Evolutionary conservation across 1,284 basidiomycete genomes (phyloP), one percentile per base, ranked within the genome.

Genomic region (Ustilago xerochloae): DNA sequence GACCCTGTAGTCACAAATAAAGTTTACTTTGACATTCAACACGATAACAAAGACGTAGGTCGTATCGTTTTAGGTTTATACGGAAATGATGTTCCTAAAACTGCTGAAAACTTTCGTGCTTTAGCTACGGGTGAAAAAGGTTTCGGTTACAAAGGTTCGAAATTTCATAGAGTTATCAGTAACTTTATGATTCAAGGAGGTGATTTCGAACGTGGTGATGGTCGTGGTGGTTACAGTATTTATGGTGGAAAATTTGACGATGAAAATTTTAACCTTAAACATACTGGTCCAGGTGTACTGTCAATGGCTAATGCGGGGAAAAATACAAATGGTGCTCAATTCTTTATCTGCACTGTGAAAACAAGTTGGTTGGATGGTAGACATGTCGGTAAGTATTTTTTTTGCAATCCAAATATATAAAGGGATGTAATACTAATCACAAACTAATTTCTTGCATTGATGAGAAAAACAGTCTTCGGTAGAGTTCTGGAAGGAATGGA

Each of bases 141-240:
- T 85, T 89, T 87, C 71, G 90, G 90, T 16, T 91, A 91, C 87
- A 88, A 90, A 86, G 90, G 90, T 58, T 89, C 88, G 55, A 87
- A 86, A 66, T 91, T 91, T 88, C 90, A 75, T 76, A 75, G 80
- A 15, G 80, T 84, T 77, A 91, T 91, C 86, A 88, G 89, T 85
- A 86, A 89, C 85, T 90, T 90, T 85, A 90, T 90, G 58, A 81
- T 79, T 41, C 77, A 79, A 36, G 79, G 77, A 35, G 84, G 84
- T 56, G 84, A 85, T 65, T 85, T 83, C 61, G 82, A 81, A 48
- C 55, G 59, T 9, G 80, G 80, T 36, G 79, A 84, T 48, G 84
- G 84, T 39, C 68, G 80, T 1, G 84, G 84, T 24, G 84, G 84
- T 18, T 67, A 78, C 53, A 78, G 71, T 16, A 83, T 85, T 70